phyloP scores from a whole-genome alignment of 1,139 yeast genomes.

The Candida freyschussii region DNA sequence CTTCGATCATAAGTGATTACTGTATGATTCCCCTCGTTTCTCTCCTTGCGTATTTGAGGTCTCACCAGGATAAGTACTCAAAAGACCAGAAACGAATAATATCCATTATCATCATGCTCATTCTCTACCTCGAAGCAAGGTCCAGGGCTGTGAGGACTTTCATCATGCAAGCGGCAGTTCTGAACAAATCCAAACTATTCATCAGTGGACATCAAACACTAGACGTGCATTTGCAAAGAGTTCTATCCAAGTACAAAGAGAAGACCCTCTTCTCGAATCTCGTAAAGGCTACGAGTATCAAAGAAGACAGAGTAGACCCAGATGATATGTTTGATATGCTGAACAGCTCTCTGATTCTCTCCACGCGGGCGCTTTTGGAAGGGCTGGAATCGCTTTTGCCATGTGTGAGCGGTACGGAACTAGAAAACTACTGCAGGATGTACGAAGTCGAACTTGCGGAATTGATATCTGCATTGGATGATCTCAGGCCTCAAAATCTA shows the following conservation, averaged over 20 bases:
- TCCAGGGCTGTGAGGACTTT: conserved; percentile 6
- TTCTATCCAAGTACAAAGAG: conserved; percentile 21
- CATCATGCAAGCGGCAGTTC: conserved; percentile 14
- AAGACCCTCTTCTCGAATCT: conserved; percentile 13
- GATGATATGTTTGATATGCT: conserved; percentile 27
- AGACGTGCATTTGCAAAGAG: conserved; percentile 17
- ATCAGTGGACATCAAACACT: conserved; percentile 17
- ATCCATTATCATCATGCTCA: conserved; percentile 4
- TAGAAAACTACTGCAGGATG: conserved; percentile 38
- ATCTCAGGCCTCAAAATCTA: no score
- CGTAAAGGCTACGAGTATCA: background rate
- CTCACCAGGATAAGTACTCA: no score
- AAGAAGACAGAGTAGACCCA: conserved; percentile 1
- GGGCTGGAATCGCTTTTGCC: conserved; percentile 28
- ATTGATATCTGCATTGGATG: conserved; percentile 18
- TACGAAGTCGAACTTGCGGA: conserved; percentile 32
- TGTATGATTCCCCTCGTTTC: no score
- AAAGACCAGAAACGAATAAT: no score
- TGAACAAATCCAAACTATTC: conserved; percentile 15
- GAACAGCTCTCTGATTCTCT: conserved; percentile 26
- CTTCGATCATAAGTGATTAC: conserved; percentile 2
- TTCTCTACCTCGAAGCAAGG: conserved; percentile 8
- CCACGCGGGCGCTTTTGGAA: conserved; percentile 21
- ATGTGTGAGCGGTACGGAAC: conserved; percentile 29
- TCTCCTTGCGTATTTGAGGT: no score